A percentile compares a stretch with the other conserved stretches of the same genome.
Conservation (phyloP, 2,329 filamentous ascomycete genomes). For the Hirsutella rhossiliensis region DNA sequence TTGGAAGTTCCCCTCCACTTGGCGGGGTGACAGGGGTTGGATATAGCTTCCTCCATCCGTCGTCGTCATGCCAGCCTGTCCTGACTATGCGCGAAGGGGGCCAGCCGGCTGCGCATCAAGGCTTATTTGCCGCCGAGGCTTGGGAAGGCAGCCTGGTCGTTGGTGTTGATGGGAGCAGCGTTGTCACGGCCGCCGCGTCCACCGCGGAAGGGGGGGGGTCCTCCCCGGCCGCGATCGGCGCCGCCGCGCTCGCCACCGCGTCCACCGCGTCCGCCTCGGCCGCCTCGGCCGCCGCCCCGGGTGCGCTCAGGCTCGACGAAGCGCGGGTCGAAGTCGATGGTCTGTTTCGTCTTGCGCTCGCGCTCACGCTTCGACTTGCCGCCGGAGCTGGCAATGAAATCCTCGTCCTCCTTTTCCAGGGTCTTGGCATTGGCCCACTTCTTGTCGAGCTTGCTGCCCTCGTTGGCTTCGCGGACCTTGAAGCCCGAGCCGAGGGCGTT, state of each 20-base stretch:
- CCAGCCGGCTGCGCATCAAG: not conserved
- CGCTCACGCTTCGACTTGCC: constrained; percentile 79
- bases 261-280: constrained; percentile 35
- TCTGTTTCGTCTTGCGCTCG: constrained; percentile 83
- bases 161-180: constrained; percentile 38
- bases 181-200: constrained; percentile 25
- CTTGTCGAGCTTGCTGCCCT: constrained; percentile 77
- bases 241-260: constrained; percentile 37
- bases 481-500: constrained; percentile 50
- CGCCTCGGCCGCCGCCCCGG: constrained; percentile 39
- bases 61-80: not conserved
- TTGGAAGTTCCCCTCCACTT: constrained; percentile 1
- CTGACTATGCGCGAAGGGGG: not conserved
- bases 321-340: constrained; percentile 79
- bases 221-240: constrained; percentile 31
- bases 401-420: constrained; percentile 54
- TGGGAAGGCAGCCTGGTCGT: constrained; percentile 47
- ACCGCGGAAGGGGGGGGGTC: constrained; percentile 27
- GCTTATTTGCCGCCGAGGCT: constrained; percentile 44
- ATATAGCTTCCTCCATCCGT: constrained; percentile 1
- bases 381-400: constrained; percentile 62
- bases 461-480: constrained; percentile 81
- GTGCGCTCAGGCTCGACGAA: constrained; percentile 58
- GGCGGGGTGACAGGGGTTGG: not conserved
- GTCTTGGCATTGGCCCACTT: constrained; percentile 84